Conservation (phyloP, 2,329 filamentous ascomycete genomes). For the Graphilbum fragrans region DNA sequence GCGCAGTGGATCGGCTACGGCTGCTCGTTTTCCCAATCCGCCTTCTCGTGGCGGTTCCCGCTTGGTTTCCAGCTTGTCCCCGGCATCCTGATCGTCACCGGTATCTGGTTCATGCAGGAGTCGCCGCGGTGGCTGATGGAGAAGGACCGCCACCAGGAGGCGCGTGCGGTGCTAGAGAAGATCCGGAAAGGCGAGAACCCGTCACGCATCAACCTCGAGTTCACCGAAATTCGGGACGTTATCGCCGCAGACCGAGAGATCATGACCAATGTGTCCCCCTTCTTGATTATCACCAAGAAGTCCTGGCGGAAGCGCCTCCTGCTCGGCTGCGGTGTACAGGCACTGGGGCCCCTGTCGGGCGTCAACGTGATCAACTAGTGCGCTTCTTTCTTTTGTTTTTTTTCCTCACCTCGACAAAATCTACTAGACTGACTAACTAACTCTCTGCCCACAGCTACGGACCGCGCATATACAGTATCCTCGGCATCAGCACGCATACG, state of each 20-base stretch:
- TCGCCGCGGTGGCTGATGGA: constrained; percentile 6
- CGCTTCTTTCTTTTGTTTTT: too few relatives aligned
- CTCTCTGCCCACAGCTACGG: too few relatives aligned
- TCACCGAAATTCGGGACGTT: constrained; percentile 12
- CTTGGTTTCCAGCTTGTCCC: constrained; percentile 27
- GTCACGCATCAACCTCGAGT: constrained; percentile 4
- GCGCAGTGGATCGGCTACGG: constrained; percentile 22
- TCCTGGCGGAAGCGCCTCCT: constrained; percentile 6
- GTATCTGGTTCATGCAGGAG: constrained; percentile 1
- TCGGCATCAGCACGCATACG: too few relatives aligned
- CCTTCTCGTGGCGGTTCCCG: constrained; percentile 29
- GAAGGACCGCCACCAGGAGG: constrained; percentile 20
- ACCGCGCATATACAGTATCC: too few relatives aligned
- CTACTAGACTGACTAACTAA: too few relatives aligned
- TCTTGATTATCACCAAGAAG: not conserved
- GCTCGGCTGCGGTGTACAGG: constrained; percentile 4
- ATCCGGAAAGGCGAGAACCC: not conserved
- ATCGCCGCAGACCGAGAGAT: constrained; percentile 19
- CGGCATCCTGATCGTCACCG: constrained; percentile 19
- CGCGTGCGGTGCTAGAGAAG: constrained; percentile 18
- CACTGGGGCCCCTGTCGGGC: not conserved
- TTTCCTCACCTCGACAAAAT: too few relatives aligned
- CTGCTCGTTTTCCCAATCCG: constrained; percentile 17
- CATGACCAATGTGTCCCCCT: not conserved
- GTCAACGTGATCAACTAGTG: constrained; percentile 1